These are phyloP conservation scores for Lunularia cruciata DNA, from an alignment of 225 moss, liverwort and hornwort genomes.

Conservation along the genomic window DNA sequence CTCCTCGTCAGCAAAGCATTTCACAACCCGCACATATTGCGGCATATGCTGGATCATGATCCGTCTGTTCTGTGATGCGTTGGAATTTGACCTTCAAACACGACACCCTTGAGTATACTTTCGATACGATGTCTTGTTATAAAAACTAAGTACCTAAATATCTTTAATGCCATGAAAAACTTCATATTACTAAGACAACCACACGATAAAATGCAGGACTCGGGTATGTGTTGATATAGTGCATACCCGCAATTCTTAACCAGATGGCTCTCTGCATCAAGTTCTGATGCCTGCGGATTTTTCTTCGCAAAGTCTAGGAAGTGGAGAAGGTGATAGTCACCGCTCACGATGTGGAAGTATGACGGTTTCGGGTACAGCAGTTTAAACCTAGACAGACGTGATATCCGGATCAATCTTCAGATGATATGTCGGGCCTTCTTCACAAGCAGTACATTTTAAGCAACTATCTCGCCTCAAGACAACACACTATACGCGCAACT, in stretches of 20 bases:
- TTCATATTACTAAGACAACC: background rate
- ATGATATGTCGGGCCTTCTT: background rate
- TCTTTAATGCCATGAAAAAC: background rate
- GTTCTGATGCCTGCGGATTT: constrained; percentile 19
- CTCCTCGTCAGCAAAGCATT: background rate
- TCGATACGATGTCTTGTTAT: no score
- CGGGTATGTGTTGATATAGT: no score
- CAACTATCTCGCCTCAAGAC: background rate
- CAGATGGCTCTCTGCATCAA: constrained; percentile 16
- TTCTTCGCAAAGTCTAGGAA: constrained; percentile 38
- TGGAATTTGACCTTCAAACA: no score
- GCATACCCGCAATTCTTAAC: constrained; percentile 30
- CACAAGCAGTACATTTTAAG: background rate
- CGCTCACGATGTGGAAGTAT: constrained; percentile 15
- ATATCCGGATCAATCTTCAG: background rate
- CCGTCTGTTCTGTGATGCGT: no score
- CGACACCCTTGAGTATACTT: no score
- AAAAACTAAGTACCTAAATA: no score
- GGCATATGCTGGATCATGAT: no score
- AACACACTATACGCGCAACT: background rate
- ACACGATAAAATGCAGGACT: background rate
- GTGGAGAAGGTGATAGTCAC: constrained; percentile 23
- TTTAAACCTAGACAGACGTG: constrained; percentile 11
- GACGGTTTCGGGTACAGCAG: constrained; percentile 8
- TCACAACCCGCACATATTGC: no score